Percentiles rank a stretch among this genome's conserved stretches.
phyloP scores from a whole-genome alignment of 2,329 filamentous ascomycete species.

The Polytolypa hystricis region DNA sequence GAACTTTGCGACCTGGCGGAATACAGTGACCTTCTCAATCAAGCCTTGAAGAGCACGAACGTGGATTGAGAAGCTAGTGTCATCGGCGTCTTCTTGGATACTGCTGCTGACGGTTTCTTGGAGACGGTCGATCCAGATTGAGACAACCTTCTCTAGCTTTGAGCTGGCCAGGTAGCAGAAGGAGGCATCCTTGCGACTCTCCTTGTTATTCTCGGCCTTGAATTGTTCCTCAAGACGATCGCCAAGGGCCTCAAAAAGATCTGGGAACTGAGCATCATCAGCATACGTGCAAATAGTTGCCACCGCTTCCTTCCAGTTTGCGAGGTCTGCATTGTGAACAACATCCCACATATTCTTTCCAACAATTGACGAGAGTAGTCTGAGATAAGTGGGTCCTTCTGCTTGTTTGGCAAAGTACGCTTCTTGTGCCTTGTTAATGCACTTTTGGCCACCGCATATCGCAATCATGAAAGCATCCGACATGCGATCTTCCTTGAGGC shows the following conservation, averaged over 20 bases:
- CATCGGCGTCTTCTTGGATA: slow-evolving; percentile 56
- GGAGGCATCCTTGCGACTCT: slow-evolving; percentile 70
- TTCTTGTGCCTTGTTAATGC: slow-evolving; percentile 86
- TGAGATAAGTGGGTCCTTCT: slow-evolving; percentile 79
- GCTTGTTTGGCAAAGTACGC: slow-evolving; percentile 78
- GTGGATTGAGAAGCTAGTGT: slow-evolving; percentile 84
- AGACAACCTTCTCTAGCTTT: slow-evolving; percentile 92
- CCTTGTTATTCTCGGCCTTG: slow-evolving; percentile 42
- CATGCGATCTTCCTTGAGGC: slow-evolving; percentile 75
- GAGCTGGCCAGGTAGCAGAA: slow-evolving; percentile 95
- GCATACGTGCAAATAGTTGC: slow-evolving; percentile 92
- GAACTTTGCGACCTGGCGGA: slow-evolving; percentile 89
- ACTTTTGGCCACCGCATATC: slow-evolving; percentile 86
- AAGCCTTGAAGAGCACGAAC: slow-evolving; percentile 80
- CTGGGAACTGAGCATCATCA: slow-evolving; percentile 78
- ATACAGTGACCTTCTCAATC: slow-evolving; percentile 96
- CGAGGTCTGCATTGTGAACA: slow-evolving; percentile 87
- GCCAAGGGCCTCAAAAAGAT: slow-evolving; percentile 88
- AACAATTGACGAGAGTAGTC: slow-evolving; percentile 81
- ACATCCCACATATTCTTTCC: slow-evolving; percentile 97
- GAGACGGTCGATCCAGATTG: slow-evolving; percentile 85
- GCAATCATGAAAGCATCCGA: slow-evolving; percentile 97
- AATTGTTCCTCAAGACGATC: slow-evolving; percentile 71
- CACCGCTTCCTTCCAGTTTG: slow-evolving; percentile 96
- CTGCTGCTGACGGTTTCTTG: slow-evolving; percentile 70